Evolutionary conservation across 106 monocot genomes (phyloP).

Genomic region (Phalaenopsis equestris): DNA sequence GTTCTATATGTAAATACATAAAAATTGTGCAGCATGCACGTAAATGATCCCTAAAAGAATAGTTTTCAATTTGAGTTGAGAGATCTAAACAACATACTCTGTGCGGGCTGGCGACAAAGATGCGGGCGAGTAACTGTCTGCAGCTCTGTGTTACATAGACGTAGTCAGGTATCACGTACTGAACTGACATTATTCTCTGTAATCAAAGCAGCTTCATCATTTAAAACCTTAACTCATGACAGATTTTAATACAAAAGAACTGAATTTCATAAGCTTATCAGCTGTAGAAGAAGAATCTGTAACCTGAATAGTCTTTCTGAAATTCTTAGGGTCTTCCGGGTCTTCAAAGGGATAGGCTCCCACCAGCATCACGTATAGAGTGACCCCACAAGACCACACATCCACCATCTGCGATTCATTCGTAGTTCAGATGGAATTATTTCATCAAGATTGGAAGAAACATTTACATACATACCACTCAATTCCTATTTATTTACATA

Average conservation of each 20-base stretch:
- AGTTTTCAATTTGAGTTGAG: too few species aligned
- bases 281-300: not conserved
- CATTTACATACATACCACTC: too few species aligned
- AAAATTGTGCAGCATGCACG: too few species aligned
- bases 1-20: too few species aligned
- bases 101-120: conserved; percentile 28
- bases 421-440: not conserved
- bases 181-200: conserved; percentile 41
- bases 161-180: conserved; percentile 47
- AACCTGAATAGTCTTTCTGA: conserved; percentile 50
- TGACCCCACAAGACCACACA: conserved; percentile 53
- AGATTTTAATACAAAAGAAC: not conserved
- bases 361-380: conserved; percentile 57
- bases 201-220: not conserved
- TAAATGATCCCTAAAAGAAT: too few species aligned
- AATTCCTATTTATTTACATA: too few species aligned
- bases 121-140: conserved; percentile 32
- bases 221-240: not conserved
- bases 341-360: conserved; percentile 65
- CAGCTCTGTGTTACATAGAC: conserved; percentile 36
- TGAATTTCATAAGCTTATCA: too few species aligned
- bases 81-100: conserved; percentile 15
- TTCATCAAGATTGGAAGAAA: too few species aligned
- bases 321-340: conserved; percentile 52
- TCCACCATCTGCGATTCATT: conserved; percentile 31